Evolutionary conservation across 73 alveolate genomes (phyloP).

Genomic region (Paramecium caudatum): DNA sequence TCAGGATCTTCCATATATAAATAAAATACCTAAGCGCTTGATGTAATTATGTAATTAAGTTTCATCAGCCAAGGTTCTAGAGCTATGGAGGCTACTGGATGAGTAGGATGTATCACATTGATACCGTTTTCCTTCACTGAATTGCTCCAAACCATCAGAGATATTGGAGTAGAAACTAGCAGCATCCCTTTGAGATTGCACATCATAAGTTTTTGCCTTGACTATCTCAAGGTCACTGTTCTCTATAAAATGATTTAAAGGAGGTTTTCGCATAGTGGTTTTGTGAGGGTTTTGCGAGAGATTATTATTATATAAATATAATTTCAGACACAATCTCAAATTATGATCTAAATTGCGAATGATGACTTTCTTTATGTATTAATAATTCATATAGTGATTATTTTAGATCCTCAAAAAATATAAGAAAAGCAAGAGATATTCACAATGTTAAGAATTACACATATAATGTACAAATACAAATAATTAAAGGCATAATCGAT

Average conservation of each 20-base stretch:
- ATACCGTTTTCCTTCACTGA: conserved; percentile 24
- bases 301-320: conserved; percentile 6
- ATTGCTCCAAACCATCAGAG: conserved; percentile 31
- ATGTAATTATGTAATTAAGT: neutral
- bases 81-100: conserved; percentile 24
- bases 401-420: conserved; percentile 35
- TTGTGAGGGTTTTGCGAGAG: neutral
- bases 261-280: conserved; percentile 39
- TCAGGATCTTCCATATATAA: neutral
- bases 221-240: conserved; percentile 36
- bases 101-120: neutral
- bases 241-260: neutral
- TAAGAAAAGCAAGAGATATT: conserved; percentile 42
- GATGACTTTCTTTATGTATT: conserved; percentile 36
- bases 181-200: neutral
- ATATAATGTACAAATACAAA: neutral
- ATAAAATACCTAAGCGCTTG: neutral
- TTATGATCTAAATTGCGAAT: conserved; percentile 13
- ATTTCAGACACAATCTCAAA: conserved; percentile 24
- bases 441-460: neutral
- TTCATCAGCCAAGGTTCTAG: conserved; percentile 21
- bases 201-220: conserved; percentile 41
- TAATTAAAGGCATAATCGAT: neutral
- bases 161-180: conserved; percentile 44
- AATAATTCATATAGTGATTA: conserved; percentile 17